Percentiles rank a stretch among this genome's conserved stretches.
phyloP scores from a whole-genome alignment of 2,329 filamentous ascomycete species.

The Nectriaceae sp. region DNA sequence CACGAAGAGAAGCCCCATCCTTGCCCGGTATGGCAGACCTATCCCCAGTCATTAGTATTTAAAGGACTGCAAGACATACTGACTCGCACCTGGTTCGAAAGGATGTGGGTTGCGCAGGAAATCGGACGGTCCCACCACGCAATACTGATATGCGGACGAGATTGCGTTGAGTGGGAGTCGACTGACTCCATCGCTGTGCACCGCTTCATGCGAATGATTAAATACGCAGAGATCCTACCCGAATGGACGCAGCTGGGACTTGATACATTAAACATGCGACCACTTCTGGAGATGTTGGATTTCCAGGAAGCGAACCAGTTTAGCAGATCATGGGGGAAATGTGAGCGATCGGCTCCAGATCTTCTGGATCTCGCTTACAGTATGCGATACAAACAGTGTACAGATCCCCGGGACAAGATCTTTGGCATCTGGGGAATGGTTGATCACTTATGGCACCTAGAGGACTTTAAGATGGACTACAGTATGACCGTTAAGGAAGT shows the following conservation, averaged over 20 bases:
- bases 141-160: neutral
- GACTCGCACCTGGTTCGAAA: neutral
- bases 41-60: neutral
- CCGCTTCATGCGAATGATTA: neutral
- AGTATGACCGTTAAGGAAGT: neutral
- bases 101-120: conserved; percentile 1
- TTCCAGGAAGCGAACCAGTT: neutral
- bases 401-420: neutral
- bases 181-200: neutral
- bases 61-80: neutral
- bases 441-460: neutral
- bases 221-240: neutral
- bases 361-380: neutral
- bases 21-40: neutral
- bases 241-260: neutral
- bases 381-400: neutral
- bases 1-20: neutral
- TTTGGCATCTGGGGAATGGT: neutral
- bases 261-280: neutral
- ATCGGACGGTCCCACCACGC: neutral
- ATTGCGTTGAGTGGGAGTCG: neutral
- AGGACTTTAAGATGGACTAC: neutral
- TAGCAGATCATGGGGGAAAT: neutral
- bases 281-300: neutral
- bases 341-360: neutral